Percentiles rank a stretch among this genome's conserved stretches.
Evolutionary conservation across 768 basidiomycete genomes (phyloP).

Genomic region (Rhizopogon vesiculosus): DNA sequence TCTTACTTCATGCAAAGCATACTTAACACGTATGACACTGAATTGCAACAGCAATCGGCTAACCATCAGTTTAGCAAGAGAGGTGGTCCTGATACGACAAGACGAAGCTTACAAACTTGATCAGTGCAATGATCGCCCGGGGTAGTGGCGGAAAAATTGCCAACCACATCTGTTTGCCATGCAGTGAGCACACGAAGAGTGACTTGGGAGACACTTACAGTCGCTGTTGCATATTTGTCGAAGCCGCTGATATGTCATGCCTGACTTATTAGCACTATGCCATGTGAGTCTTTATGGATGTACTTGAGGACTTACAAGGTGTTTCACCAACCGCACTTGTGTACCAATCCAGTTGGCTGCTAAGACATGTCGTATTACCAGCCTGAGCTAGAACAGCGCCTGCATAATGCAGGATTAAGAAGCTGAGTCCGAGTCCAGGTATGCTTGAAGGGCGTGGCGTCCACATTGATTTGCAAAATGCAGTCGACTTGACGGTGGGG

Average conservation of each 20-base stretch:
- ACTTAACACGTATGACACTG: conserved; percentile 15
- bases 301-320: conserved; percentile 11
- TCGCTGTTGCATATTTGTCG: conserved; percentile 15
- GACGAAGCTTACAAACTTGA: neutral
- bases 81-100: neutral
- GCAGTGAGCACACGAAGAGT: neutral
- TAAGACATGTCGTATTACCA: conserved; percentile 14
- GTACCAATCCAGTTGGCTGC: conserved; percentile 15
- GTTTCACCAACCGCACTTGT: conserved; percentile 17
- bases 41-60: conserved; percentile 18
- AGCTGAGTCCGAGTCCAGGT: neutral
- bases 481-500: neutral
- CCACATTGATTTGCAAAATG: neutral
- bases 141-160: neutral
- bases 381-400: neutral
- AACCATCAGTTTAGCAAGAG: neutral
- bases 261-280: conserved; percentile 1
- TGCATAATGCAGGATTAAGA: neutral
- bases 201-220: conserved; percentile 6
- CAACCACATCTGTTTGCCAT: neutral
- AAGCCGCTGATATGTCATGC: conserved; percentile 18
- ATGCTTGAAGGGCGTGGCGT: neutral
- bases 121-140: conserved; percentile 1
- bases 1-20: conserved; percentile 22
- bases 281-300: neutral